Base-by-base conservation (phyloP, 306 rosid genomes). In the Pachyrhizus erosus region DNA sequence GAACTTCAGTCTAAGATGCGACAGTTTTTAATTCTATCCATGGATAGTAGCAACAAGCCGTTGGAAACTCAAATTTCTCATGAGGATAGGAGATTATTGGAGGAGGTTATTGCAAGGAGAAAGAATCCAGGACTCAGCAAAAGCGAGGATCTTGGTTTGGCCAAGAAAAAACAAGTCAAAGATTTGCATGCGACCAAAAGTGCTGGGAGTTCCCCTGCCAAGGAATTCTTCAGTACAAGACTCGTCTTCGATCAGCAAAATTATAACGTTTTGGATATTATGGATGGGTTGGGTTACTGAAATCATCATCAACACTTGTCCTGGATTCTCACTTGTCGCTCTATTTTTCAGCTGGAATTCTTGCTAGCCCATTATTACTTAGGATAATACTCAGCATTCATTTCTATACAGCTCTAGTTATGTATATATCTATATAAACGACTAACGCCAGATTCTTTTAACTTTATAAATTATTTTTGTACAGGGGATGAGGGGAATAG, bases 1-100 rank as follows among this genome's bases (percentile, higher is more conserved):
- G 85, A 86, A 54, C 83, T 92, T 78, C 96, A 89, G 69, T 77
- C 91, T 23, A 94, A 88, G 84, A 89, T 89, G 92, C 90, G 73
- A 70, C 86, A 85, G 26, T 62, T 84, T 26, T 70, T 80, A 42
- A 51, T 84, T 13, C 81, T 82, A 26, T 83, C 91, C 13, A 48
- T 73, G 27, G 84, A 86, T 60, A 20, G 37, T 5, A 51, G 81
- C 37, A 54, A 70, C 69, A 85, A 85, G 78, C 10, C 81, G 18
- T 43, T 26, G 64, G 87, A 79, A 58, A 65, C 73, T 39, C 85
- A 87, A 84, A 78, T 86, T 71, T 87, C 97, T 23, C 51, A 48
- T 12, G 92, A 87, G 57, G 96, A 91, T 75, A 86, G 77, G 73
- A 87, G 69, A n/a, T 85, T 93, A 67, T 58, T 93, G 31, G 90